Base-by-base conservation (phyloP, 2,329 filamentous ascomycete genomes). In the Apiospora koreana region DNA sequence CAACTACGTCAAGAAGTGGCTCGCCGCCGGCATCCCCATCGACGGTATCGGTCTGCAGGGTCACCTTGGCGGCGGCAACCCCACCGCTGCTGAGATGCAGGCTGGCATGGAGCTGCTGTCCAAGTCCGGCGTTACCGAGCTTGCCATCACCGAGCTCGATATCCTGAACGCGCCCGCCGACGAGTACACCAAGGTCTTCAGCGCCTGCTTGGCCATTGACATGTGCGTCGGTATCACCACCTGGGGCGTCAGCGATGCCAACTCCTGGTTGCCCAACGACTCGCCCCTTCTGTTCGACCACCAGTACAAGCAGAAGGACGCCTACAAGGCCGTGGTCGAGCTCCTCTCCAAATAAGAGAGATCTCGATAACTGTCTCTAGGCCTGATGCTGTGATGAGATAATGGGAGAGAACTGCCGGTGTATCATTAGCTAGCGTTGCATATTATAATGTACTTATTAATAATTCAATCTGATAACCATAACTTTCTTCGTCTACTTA, bases 81-180 rank as follows among this genome's bases (percentile, higher is more conserved):
- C 81, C 68, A 76, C 76, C 42, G 82, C 82, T 69, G 79, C 77
- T 28, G 81, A 80, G 35, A 77, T 79, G 35, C 76, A 79, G 16
- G 80, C 75, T 12, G 84, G 86, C 16, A 76, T 89, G 42, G 77
- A 82, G 70, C 78, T 79, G 12, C 79, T 88, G 16, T 86, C 85
- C 64, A 76, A 74, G 23, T 81, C 82, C 3, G 83, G 81, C 14
- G 74, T 80, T 6, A 70, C 72, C n/a, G 86, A 89, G 73, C 83
- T 87, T 58, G 86, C 87, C 3, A 82, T 89, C 69, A 89, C 87
- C 5, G 87, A 89, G 77, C 80, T 89, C 31, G 87, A 89, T 76
- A 88, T 89, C 73, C 83, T 73, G 31, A 81, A 82, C 16, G 86
- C 85, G 3, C 75, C 80, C 2, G 71, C 82, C 18, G 74, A 79